Conservation (phyloP, 192 early-diverging fungal genomes). For the Cladochytrium replicatum region DNA sequence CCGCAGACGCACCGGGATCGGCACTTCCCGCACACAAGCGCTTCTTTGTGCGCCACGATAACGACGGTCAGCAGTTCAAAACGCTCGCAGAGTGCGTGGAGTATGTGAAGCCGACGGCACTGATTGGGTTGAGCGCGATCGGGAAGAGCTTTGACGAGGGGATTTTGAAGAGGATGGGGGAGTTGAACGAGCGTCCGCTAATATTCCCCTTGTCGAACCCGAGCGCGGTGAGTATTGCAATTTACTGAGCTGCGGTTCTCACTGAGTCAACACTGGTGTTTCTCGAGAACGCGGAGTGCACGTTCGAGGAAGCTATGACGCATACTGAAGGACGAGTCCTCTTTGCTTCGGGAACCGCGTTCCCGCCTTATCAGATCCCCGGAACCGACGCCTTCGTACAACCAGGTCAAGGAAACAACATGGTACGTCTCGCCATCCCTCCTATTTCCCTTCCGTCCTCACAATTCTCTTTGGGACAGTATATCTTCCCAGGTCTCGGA, state of each 20-base stretch:
- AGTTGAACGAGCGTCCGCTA: conserved; percentile 68
- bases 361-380: conserved; percentile 68
- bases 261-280: too few species aligned
- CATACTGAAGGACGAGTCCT: conserved; percentile 77
- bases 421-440: too few species aligned
- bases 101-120: conserved; percentile 75
- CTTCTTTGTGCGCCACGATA: conserved; percentile 81
- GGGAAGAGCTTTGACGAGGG: conserved; percentile 66
- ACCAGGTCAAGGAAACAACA: conserved; percentile 87
- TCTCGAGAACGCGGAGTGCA: conserved; percentile 96
- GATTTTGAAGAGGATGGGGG: conserved; percentile 64
- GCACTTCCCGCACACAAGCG: conserved; percentile 26
- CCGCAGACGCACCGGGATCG: too few species aligned
- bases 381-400: conserved; percentile 37
- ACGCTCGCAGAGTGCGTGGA: conserved; percentile 66
- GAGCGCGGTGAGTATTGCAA: too few species aligned
- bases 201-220: conserved; percentile 87
- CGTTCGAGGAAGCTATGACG: conserved; percentile 83
- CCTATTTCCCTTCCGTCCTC: too few species aligned
- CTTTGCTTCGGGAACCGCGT: conserved; percentile 93
- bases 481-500: conserved; percentile 93
- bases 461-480: too few species aligned
- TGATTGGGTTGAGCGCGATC: conserved; percentile 80
- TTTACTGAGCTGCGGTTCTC: too few species aligned
- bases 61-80: conserved; percentile 66